These are phyloP conservation scores for Cephalotrichum gorgonifer DNA, from an alignment of 2,329 filamentous ascomycete genomes.

Conservation along the genomic window DNA sequence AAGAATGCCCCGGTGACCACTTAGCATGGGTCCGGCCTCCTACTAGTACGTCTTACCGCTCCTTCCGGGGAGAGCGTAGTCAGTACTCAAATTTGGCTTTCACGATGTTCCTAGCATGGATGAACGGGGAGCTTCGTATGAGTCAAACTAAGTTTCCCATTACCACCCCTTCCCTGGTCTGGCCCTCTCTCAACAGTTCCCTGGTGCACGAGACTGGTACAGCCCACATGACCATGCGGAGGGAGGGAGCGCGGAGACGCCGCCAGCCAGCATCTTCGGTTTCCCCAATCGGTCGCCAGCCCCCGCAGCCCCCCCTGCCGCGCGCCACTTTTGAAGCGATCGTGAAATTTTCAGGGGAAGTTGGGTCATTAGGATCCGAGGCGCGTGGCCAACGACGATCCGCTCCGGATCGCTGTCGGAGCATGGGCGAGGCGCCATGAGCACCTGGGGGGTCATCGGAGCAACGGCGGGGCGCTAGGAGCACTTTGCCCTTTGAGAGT, in stretches of 20 bases:
- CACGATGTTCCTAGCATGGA: background rate
- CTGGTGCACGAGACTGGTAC: background rate
- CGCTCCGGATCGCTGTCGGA: background rate
- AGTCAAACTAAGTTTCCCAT: background rate
- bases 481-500: too few relatives aligned
- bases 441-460: too few relatives aligned
- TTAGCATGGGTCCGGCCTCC: too few relatives aligned
- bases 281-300: too few relatives aligned
- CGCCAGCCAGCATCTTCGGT: background rate
- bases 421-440: too few relatives aligned
- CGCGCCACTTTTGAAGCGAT: too few relatives aligned
- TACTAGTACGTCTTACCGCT: background rate
- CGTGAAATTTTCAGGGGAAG: background rate
- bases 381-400: background rate
- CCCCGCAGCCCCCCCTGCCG: background rate
- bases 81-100: background rate
- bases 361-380: background rate
- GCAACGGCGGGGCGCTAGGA: too few relatives aligned
- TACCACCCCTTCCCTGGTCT: background rate
- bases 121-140: background rate
- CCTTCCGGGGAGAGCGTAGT: background rate
- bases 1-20: too few relatives aligned
- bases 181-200: background rate
- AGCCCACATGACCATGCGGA: background rate
- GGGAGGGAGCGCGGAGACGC: background rate